phyloP scores from a whole-genome alignment of 257 asterid genomes.

The Mitragyna speciosa region DNA sequence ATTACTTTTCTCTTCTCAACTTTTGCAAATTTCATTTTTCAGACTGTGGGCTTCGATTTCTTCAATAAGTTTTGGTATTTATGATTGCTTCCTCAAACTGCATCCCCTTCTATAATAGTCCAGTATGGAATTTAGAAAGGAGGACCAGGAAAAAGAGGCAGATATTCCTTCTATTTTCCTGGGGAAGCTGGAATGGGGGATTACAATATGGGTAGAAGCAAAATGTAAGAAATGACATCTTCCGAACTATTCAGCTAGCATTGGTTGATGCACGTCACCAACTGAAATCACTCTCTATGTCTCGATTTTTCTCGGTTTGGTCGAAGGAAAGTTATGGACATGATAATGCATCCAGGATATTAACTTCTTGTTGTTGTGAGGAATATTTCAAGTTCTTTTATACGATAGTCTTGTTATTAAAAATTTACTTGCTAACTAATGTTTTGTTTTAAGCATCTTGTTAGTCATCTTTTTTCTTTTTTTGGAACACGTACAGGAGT shows the following conservation, averaged over 20 bases:
- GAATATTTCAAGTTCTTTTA: neutral
- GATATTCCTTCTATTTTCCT: neutral
- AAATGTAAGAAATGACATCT: neutral
- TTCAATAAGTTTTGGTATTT: neutral
- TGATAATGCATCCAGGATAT: neutral
- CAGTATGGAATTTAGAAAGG: neutral
- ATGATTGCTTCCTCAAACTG: neutral
- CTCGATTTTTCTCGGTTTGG: neutral
- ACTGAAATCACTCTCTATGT: too few relatives aligned
- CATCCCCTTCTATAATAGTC: neutral
- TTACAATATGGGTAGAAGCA: neutral
- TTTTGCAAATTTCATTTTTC: neutral
- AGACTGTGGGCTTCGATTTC: neutral
- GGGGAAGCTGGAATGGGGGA: neutral
- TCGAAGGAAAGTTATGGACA: neutral
- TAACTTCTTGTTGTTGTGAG: neutral
- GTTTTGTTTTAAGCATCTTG: neutral
- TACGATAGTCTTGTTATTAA: neutral
- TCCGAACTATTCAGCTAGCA: neutral
- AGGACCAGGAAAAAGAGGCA: neutral
- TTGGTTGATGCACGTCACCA: too few relatives aligned
- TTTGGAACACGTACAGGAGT: conserved; percentile 53
- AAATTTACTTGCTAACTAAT: neutral
- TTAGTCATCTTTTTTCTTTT: neutral
- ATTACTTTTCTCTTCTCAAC: neutral